Conservation (phyloP, 768 basidiomycete species). For the Tephrocybe rancida region DNA sequence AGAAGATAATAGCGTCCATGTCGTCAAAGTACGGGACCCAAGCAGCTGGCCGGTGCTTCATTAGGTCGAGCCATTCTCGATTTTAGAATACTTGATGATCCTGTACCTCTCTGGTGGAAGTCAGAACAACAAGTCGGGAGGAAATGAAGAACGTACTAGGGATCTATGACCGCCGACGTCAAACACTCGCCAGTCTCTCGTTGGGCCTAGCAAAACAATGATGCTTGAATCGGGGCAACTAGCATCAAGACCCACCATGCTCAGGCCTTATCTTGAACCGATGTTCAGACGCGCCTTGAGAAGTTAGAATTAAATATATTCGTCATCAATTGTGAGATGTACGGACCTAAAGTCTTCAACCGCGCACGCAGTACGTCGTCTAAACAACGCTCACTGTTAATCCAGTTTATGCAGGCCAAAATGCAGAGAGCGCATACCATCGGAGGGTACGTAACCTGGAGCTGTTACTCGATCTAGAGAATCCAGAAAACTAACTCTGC, state of each 20-base stretch:
- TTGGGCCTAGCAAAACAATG: slow-evolving; percentile 18
- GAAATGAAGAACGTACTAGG: slow-evolving; percentile 44
- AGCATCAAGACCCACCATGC: slow-evolving; percentile 29
- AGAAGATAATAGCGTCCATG: slow-evolving; percentile 72
- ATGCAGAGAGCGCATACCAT: slow-evolving; percentile 44
- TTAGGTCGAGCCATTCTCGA: background rate
- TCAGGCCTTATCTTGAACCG: slow-evolving; percentile 55
- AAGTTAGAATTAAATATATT: background rate
- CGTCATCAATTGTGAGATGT: background rate
- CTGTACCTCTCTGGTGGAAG: slow-evolving; percentile 17
- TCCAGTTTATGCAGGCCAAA: background rate
- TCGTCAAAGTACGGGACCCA: slow-evolving; percentile 68
- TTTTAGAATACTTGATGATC: background rate
- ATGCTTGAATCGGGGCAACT: background rate
- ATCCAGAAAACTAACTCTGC: slow-evolving; percentile 64
- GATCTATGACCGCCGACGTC: slow-evolving; percentile 70
- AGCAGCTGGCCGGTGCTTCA: slow-evolving; percentile 40
- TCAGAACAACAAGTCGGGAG: slow-evolving; percentile 1
- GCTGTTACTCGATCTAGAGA: slow-evolving; percentile 63
- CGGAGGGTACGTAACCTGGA: slow-evolving; percentile 63
- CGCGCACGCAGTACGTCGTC: slow-evolving; percentile 76
- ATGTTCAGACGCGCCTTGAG: slow-evolving; percentile 69
- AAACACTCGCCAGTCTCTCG: slow-evolving; percentile 47
- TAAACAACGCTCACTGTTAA: slow-evolving; percentile 22
- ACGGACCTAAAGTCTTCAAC: slow-evolving; percentile 54